Percentiles rank a stretch among this genome's conserved stretches.
Conservation (phyloP, 371 early-diverging fungal species). For the Mortierella sp. region DNA sequence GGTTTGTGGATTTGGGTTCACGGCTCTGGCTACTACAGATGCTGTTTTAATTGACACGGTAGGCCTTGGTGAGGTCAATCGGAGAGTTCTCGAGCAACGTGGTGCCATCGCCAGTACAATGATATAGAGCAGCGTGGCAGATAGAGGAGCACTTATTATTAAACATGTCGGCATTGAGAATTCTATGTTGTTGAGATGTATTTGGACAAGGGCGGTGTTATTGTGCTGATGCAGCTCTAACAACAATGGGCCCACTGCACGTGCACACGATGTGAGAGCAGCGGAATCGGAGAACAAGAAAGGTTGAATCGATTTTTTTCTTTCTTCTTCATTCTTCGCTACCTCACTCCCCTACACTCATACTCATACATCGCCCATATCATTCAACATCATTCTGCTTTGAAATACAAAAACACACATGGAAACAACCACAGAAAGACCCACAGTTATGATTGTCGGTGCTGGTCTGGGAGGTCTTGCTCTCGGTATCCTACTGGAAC, state of each 20-base stretch:
- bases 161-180: too few species aligned
- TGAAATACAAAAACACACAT: neutral
- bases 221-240: too few species aligned
- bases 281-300: too few species aligned
- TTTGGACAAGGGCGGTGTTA: too few species aligned
- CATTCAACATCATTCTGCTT: neutral
- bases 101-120: neutral
- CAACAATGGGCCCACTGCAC: too few species aligned
- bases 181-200: too few species aligned
- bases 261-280: too few species aligned
- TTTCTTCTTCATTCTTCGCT: neutral
- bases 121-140: too few species aligned
- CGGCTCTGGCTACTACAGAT: neutral
- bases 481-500: neutral
- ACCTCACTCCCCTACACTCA: neutral
- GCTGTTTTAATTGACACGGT: neutral
- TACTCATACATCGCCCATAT: neutral
- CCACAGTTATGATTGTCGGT: neutral
- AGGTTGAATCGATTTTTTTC: too few species aligned
- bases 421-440: neutral
- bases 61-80: neutral
- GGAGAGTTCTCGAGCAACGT: neutral
- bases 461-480: slow-evolving; percentile 1
- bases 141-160: too few species aligned
- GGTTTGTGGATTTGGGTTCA: neutral